These are phyloP conservation scores for Ormosia emarginata DNA, from an alignment of 306 rosid genomes.

Conservation along the genomic window DNA sequence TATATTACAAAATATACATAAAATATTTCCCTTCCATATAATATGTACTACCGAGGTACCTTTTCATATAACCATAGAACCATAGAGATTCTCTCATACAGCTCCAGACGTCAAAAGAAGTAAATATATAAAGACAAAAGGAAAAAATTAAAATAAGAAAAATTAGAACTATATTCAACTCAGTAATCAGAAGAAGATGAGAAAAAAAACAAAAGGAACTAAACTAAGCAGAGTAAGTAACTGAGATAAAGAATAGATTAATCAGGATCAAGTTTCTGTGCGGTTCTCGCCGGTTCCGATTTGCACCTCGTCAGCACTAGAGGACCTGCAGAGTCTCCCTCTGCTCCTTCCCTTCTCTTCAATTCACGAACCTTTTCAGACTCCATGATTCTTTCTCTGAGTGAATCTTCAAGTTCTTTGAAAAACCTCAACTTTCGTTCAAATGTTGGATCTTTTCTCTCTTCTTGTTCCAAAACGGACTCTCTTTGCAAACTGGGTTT, in stretches of 20 bases:
- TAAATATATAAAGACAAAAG: background rate
- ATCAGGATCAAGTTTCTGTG: conserved; percentile 45
- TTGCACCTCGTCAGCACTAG: conserved; percentile 73
- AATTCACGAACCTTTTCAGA: conserved; percentile 23
- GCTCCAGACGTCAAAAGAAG: conserved; percentile 20
- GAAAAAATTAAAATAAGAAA: background rate
- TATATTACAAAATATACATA: no score
- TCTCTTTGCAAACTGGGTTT: conserved; percentile 33
- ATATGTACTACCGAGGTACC: background rate
- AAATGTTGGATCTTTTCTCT: conserved; percentile 11
- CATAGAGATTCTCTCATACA: conserved; percentile 40
- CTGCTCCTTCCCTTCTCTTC: conserved; percentile 20
- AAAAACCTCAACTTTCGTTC: conserved; percentile 35
- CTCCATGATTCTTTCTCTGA: conserved; percentile 30
- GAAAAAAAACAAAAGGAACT: background rate
- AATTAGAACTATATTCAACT: background rate
- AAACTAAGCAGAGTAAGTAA: background rate
- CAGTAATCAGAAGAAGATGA: background rate
- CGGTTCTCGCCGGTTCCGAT: conserved; percentile 72
- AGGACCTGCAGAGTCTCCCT: conserved; percentile 29
- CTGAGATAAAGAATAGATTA: conserved; percentile 15
- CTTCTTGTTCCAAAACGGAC: conserved; percentile 31
- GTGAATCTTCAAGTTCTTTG: conserved; percentile 37
- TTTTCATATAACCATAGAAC: conserved; percentile 20
- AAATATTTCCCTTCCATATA: no score